Percentiles rank a stretch among this genome's conserved stretches.
Evolutionary conservation across 257 asterid genomes (phyloP).

Genomic region (Coffea eugenioides): DNA sequence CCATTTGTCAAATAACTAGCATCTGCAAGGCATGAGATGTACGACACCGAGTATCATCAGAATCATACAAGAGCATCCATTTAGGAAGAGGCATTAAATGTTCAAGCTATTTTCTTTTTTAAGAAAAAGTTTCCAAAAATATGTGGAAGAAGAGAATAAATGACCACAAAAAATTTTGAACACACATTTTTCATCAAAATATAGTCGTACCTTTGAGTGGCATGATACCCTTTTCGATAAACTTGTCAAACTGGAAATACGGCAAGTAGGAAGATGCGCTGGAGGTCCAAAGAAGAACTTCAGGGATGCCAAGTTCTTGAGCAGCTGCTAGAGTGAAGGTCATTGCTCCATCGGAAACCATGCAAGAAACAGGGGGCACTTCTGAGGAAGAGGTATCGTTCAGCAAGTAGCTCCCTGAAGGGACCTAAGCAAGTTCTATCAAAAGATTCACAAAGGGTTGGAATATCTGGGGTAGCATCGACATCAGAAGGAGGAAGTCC

Average conservation of each 20-base stretch:
- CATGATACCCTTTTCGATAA: not conserved
- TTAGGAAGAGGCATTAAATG: too few relatives aligned
- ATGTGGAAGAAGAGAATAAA: not conserved
- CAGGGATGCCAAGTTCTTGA: constrained; percentile 1
- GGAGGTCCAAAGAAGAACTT: not conserved
- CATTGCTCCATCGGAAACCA: not conserved
- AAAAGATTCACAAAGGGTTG: constrained; percentile 15
- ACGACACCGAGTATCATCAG: not conserved
- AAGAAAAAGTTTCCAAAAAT: not conserved
- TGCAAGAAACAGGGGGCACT: not conserved
- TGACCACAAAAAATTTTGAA: not conserved
- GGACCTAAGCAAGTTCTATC: constrained; percentile 7
- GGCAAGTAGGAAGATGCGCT: constrained; percentile 5
- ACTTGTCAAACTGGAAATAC: not conserved
- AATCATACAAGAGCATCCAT: too few relatives aligned
- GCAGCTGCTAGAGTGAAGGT: constrained; percentile 16
- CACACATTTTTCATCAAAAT: not conserved
- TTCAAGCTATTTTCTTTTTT: too few relatives aligned
- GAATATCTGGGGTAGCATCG: constrained; percentile 23
- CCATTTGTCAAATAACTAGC: constrained; percentile 9
- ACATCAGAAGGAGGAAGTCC: not conserved
- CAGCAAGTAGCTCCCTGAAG: constrained; percentile 13
- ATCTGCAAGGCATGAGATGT: not conserved
- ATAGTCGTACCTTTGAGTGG: constrained; percentile 8
- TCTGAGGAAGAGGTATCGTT: not conserved